Evolutionary conservation across 2,329 filamentous ascomycete species (phyloP), one percentile per base, ranked within the genome.

Genomic region (Hypoxylon sp.): DNA sequence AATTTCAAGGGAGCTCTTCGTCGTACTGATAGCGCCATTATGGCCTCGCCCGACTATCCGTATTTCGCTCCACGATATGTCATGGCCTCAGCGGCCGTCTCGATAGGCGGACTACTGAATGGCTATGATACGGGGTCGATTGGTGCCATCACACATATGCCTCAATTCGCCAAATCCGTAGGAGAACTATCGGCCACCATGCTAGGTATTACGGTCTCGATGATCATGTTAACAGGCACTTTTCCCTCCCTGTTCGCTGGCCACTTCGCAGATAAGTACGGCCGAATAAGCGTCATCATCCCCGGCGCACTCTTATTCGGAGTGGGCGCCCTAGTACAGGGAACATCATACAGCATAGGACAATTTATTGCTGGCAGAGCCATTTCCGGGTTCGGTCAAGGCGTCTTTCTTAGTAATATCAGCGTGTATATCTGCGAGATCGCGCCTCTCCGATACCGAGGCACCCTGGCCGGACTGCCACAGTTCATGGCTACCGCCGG

Each of bases 341-440:
- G 81, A 1, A 80, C 79, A 0, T 80, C 87, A 1, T 72, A 79
- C 1, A 75, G 78, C 6, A 73, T 90, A 1, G 78, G 78, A 0
- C 84, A 87, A 77, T 85, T 91, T 46, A 77, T 90, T 34, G 77
- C 81, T 2, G 89, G 89, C 0, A 79, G 89, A 1, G 80, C 81
- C 0, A 71, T 91, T 3, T 83, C 81, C n/a, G 88, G 89, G 0
- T 72, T 89, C 10, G 89, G 89, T 0, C 83, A 90, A 70, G 87
- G 88, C 0, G 74, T 89, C 1, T 89, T 84, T 69, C 72, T 90
- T 3, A 83, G 84, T n/a, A 87, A 82, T n/a, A 75, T 87, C 23
- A 80, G 82, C 9, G 86, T 89, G 2, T 88, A 90, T 67, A 86
- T 90, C 25, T 86, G 85, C 62, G 89, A 91, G 74, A 87, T 90